Evolutionary conservation across 2,329 filamentous ascomycete species (phyloP), one percentile per base, ranked within the genome.

Genomic region (Claviceps cyperi): DNA sequence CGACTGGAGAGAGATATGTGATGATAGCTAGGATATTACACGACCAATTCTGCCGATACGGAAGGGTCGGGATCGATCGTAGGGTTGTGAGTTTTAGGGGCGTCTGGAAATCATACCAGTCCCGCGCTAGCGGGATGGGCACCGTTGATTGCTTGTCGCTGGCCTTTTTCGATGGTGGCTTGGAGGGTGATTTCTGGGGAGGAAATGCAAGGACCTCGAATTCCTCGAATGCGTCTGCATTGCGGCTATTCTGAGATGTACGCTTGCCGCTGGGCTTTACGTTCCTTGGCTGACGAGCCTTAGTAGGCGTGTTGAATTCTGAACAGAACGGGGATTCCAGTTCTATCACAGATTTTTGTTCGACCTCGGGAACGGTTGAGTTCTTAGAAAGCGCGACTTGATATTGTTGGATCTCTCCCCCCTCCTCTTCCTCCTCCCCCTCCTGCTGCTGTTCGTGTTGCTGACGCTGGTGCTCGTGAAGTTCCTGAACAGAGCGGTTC

Each of bases 31-130:
- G 68, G 6, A 77, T 64, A 53, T 78, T 78, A 59, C 74, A 69
- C 44, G 71, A 72, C 75, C 75, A 80, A 57, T 79, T 79, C 52
- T 78, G 74, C 49, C 71, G 71, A 60, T 75, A 78, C 1, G 75
- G 75, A 1, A 79, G 67, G 52, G 70, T 64, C 0, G 75, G 72
- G 46, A 79, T 72, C 6, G 69, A 64, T 45, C 66, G 66, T 13
- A 79, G 64, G 3, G 66, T 65, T 0, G 75, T 78, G 28, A 79
- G 70, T 54, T 74, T 77, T 15, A 77, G 63, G 0, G 75, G 72
- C 0, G 60, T 63, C 24, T 65, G 64, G 0, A 60, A 65, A 47
- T 72, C 59, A 48, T 67, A 64, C 62, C 67, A 69, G 48, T 69
- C 64, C 52, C 65, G 67, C 2, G 71, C 64, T 2, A 70, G 60